Evolutionary conservation across 2,329 filamentous ascomycete genomes (phyloP).

Genomic region (Trichoderma lentiforme): DNA sequence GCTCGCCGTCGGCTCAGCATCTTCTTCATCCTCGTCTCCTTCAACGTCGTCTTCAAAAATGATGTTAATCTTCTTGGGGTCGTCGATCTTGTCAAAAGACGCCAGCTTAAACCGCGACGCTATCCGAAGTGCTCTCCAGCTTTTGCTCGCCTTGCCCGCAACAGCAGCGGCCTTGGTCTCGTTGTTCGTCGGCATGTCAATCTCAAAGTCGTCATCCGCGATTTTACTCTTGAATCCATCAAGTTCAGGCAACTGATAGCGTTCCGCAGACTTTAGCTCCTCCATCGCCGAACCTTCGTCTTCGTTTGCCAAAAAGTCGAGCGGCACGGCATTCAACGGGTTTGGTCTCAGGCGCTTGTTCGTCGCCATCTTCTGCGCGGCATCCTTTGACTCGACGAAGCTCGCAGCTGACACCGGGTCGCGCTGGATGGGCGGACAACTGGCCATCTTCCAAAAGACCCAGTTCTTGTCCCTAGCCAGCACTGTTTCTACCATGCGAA

Average conservation of each 20-base stretch:
- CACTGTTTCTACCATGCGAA: constrained; percentile 94
- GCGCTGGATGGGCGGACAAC: constrained; percentile 81
- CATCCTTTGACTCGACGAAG: constrained; percentile 66
- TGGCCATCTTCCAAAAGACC: constrained; percentile 97
- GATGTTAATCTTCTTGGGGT: constrained; percentile 65
- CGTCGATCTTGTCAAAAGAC: constrained; percentile 83
- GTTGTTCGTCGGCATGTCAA: constrained; percentile 72
- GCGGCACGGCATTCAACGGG: constrained; percentile 69
- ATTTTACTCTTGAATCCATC: constrained; percentile 71
- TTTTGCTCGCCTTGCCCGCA: constrained; percentile 80
- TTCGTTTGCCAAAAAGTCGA: constrained; percentile 73
- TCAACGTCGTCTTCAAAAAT: constrained; percentile 53
- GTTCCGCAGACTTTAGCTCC: constrained; percentile 62
- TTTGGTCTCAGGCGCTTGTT: constrained; percentile 67
- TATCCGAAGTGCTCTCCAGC: constrained; percentile 83
- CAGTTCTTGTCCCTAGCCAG: constrained; percentile 96
- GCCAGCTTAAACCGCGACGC: constrained; percentile 71
- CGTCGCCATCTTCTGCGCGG: constrained; percentile 63
- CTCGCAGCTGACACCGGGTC: constrained; percentile 66
- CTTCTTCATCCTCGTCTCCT: constrained; percentile 33
- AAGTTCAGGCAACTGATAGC: constrained; percentile 67
- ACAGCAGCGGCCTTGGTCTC: constrained; percentile 53
- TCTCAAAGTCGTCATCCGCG: constrained; percentile 76
- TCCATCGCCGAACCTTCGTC: constrained; percentile 60
- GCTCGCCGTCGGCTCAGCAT: constrained; percentile 32